Evolutionary conservation across 2,329 filamentous ascomycete genomes (phyloP), one percentile per base, ranked within the genome.

Genomic region (Dactylellina sp.): DNA sequence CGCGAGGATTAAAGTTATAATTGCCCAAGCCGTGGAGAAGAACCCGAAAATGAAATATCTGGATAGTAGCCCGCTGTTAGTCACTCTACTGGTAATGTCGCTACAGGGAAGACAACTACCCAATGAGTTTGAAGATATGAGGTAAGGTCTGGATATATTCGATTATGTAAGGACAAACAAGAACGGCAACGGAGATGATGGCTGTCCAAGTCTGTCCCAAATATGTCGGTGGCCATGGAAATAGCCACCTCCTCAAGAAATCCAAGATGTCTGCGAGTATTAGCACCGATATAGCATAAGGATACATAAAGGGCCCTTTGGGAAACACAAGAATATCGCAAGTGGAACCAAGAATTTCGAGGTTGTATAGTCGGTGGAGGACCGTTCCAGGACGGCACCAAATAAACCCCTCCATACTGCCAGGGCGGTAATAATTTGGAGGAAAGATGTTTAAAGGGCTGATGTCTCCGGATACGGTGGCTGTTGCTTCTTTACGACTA

Each of bases 301-400:
- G 24, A 16, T 20, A 9, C 53, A 70, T 55, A 11, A 61, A 24
- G 6, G 37, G 64, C 1, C 55, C 55, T 18, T 49, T 60, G 4
- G 64, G 55, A 16, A 56, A 49, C 20, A 71, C 22, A 2, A 63
- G 24, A 6, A 71, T 40, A 16, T 62, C 25, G 25, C 55, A 49
- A 7, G 50, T 44, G 2, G 46, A 39, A 16, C 16, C 39, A 32
- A 32, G 20, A 14, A 52, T n/a, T n/a, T n/a, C n/a, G 16, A 55
- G 16, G 2, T 20, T 32, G 35, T 53, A 68, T 7, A 37, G 4
- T 32, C 63, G 55, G 47, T 60, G 40, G n/a, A 32, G 44, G 7
- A 11, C 25, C 2, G 22, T n/a, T 1, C 18, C 6, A 14, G 37
- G 5, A 11, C 24, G 16, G 24, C 37, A 32, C 18, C 25, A 24